Percentiles rank a stretch among this genome's conserved stretches.
Conservation (phyloP, 1,284 basidiomycete genomes). For the Papiliotrema nemorosa region DNA sequence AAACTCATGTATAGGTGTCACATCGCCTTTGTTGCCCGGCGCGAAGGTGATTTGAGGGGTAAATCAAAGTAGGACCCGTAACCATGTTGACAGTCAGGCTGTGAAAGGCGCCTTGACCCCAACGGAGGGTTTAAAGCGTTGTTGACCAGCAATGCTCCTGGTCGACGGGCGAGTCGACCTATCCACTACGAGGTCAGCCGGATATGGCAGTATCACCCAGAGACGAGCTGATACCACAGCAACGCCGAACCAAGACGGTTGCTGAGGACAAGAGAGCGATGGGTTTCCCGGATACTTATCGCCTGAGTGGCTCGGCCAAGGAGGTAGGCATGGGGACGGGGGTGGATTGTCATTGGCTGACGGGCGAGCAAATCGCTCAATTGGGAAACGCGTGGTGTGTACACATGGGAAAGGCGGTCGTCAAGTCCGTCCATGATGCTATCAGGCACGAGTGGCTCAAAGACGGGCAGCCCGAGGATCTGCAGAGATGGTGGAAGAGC, state of each 20-base stretch:
- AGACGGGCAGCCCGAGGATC: neutral
- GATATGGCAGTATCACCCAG: neutral
- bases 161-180: slow-evolving; percentile 5
- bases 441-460: slow-evolving; percentile 4
- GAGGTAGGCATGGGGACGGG: neutral
- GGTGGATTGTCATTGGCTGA: neutral
- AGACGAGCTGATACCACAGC: neutral
- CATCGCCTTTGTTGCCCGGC: too few relatives aligned
- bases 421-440: neutral
- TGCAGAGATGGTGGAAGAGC: neutral
- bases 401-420: slow-evolving; percentile 2
- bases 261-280: slow-evolving; percentile 7
- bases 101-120: neutral
- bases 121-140: neutral
- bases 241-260: slow-evolving; percentile 5
- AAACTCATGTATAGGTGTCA: too few relatives aligned
- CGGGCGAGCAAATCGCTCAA: neutral
- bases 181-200: slow-evolving; percentile 23
- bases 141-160: neutral
- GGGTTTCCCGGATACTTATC: slow-evolving; percentile 8
- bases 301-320: neutral
- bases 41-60: too few relatives aligned
- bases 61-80: too few relatives aligned
- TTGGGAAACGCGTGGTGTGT: slow-evolving; percentile 7
- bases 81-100: neutral